These are phyloP conservation scores for Russula sp. DNA, from an alignment of 768 basidiomycete species.

Conservation along the genomic window DNA sequence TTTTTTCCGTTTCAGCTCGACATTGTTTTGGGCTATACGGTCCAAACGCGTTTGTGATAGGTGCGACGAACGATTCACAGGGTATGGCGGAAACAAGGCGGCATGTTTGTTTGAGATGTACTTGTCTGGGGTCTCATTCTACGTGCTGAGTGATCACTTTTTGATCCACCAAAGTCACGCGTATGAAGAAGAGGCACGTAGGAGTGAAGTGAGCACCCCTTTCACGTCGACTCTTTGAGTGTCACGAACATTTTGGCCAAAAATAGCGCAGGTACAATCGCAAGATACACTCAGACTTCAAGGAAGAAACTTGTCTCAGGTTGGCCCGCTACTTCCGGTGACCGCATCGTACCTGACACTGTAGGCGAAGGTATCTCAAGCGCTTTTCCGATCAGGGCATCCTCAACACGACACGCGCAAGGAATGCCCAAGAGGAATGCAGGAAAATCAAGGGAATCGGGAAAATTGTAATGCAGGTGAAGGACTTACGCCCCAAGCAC, in stretches of 20 bases:
- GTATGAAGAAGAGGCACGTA: conserved; percentile 71
- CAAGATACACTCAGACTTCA: conserved; percentile 71
- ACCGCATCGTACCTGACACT: neutral
- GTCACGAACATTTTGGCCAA: neutral
- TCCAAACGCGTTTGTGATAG: conserved; percentile 33
- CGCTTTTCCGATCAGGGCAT: conserved; percentile 17
- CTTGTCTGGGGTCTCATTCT: conserved; percentile 76
- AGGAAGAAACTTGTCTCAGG: conserved; percentile 70
- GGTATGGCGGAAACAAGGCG: conserved; percentile 90
- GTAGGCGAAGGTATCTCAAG: conserved; percentile 19
- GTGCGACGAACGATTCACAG: conserved; percentile 89
- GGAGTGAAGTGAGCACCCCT: conserved; percentile 48
- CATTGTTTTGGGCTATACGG: too few relatives aligned
- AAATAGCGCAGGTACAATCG: conserved; percentile 65
- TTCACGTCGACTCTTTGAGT: neutral
- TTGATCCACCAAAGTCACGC: conserved; percentile 81
- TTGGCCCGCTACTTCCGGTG: conserved; percentile 23
- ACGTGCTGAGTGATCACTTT: conserved; percentile 82
- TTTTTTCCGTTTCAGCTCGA: neutral
- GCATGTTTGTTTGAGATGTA: conserved; percentile 91
- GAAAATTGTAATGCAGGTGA: conserved; percentile 24
- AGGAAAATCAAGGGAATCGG: conserved; percentile 22
- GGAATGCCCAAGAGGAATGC: conserved; percentile 22
- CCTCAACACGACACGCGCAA: conserved; percentile 18
- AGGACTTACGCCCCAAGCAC: neutral